Conservation (phyloP, 2,329 filamentous ascomycete genomes). For the Paraphaeosphaeria sporulosa region DNA sequence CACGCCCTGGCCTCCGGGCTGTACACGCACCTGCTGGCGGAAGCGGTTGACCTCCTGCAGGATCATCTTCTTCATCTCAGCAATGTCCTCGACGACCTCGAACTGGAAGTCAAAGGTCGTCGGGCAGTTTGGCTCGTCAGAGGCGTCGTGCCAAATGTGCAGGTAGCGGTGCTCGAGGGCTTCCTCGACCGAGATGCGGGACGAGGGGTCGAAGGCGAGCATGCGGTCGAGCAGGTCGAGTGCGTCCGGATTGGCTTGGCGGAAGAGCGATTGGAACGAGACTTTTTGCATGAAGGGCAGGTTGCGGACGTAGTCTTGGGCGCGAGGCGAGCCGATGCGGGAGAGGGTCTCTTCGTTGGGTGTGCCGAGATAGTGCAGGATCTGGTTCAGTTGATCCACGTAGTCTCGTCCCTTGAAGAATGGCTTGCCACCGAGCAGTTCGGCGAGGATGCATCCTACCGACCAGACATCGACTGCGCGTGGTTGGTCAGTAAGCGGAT, state of each 20-base stretch:
- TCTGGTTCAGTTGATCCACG: slow-evolving; percentile 99
- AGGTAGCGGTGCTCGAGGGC: slow-evolving; percentile 97
- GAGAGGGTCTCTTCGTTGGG: slow-evolving; percentile 93
- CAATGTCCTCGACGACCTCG: slow-evolving; percentile 94
- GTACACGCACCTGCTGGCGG: slow-evolving; percentile 65
- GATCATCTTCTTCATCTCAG: slow-evolving; percentile 96
- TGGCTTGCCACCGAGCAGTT: slow-evolving; percentile 91
- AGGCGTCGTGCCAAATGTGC: slow-evolving; percentile 97
- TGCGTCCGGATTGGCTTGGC: slow-evolving; percentile 92
- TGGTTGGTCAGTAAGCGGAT: slow-evolving; percentile 30
- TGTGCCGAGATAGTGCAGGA: slow-evolving; percentile 95
- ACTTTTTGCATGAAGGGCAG: slow-evolving; percentile 94
- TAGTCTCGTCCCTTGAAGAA: slow-evolving; percentile 99
- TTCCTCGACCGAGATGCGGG: slow-evolving; percentile 91
- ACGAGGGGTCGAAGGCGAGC: slow-evolving; percentile 95
- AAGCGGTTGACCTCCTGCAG: slow-evolving; percentile 92
- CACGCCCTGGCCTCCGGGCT: slow-evolving; percentile 41
- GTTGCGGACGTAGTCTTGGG: slow-evolving; percentile 98
- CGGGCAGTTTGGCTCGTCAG: slow-evolving; percentile 92
- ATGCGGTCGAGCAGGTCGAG: slow-evolving; percentile 95
- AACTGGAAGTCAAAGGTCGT: slow-evolving; percentile 98
- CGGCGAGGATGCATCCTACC: slow-evolving; percentile 95
- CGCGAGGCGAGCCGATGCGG: slow-evolving; percentile 92
- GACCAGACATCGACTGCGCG: slow-evolving; percentile 95
- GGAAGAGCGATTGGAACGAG: slow-evolving; percentile 86